These are phyloP conservation scores for Petunia axillaris DNA, from an alignment of 257 asterid genomes.

Conservation along the genomic window DNA sequence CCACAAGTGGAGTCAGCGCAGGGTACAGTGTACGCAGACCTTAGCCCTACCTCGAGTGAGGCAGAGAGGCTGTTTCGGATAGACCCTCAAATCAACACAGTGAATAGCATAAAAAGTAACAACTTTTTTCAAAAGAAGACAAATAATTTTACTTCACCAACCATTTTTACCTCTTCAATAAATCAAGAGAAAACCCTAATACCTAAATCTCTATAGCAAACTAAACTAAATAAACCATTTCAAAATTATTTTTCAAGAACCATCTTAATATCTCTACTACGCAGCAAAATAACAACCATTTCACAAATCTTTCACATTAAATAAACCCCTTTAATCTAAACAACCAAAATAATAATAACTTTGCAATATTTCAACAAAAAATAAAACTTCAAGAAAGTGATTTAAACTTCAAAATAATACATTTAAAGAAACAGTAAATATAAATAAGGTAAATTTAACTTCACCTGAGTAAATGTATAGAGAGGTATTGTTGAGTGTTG, in stretches of 20 bases:
- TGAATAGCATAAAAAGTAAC: not conserved
- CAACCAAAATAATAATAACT: not conserved
- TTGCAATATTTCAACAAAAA: not conserved
- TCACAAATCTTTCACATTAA: not conserved
- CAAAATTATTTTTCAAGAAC: slow-evolving; percentile 26
- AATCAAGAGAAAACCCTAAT: slow-evolving; percentile 22
- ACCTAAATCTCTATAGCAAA: slow-evolving; percentile 1
- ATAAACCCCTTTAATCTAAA: not conserved
- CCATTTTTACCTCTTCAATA: slow-evolving; percentile 38
- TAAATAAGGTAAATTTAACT: not conserved
- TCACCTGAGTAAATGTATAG: slow-evolving; percentile 19
- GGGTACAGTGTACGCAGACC: too few species aligned
- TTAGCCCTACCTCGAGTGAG: too few species aligned
- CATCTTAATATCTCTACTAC: slow-evolving; percentile 33
- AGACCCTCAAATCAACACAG: not conserved
- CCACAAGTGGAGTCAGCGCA: not conserved
- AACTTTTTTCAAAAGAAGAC: not conserved
- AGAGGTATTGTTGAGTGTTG: not conserved
- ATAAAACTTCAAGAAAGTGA: not conserved
- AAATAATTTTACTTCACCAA: slow-evolving; percentile 30
- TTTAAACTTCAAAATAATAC: not conserved
- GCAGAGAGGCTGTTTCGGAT: too few species aligned
- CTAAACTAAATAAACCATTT: slow-evolving; percentile 25
- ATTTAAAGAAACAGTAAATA: not conserved
- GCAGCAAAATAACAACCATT: slow-evolving; percentile 3